A percentile compares a stretch with the other conserved stretches of the same genome.
Evolutionary conservation across 1,284 basidiomycete species (phyloP).

Genomic region (Takashimella tepidaria): DNA sequence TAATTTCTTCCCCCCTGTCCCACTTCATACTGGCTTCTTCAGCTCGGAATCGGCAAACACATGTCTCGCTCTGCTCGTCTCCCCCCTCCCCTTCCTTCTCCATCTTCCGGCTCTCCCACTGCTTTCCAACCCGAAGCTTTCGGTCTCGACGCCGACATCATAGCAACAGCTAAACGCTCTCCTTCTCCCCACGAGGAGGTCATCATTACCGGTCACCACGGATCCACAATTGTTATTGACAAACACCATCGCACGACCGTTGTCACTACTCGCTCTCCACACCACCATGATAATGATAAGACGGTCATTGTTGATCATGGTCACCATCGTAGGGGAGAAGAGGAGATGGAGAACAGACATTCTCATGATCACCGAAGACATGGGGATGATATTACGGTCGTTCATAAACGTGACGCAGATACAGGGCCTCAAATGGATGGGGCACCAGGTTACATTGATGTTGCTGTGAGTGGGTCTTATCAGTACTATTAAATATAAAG

Average conservation of each 20-base stretch:
- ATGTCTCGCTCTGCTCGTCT: slow-evolving; percentile 6
- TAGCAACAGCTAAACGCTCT: neutral
- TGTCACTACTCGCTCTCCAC: slow-evolving; percentile 3
- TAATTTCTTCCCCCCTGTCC: neutral
- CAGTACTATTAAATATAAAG: neutral
- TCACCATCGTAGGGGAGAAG: neutral
- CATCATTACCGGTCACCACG: slow-evolving; percentile 9
- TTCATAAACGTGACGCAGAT: slow-evolving; percentile 4
- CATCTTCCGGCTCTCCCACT: no score
- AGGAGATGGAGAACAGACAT: neutral
- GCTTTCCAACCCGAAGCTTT: no score
- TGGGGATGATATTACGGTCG: slow-evolving; percentile 1
- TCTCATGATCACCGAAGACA: neutral
- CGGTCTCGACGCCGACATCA: slow-evolving; percentile 6
- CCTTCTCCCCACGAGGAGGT: slow-evolving; percentile 9
- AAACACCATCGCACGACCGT: slow-evolving; percentile 7
- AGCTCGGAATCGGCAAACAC: neutral
- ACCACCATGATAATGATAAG: slow-evolving; percentile 7
- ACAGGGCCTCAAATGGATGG: slow-evolving; percentile 20
- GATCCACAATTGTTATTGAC: slow-evolving; percentile 9
- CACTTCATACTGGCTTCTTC: neutral
- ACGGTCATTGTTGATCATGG: slow-evolving; percentile 12
- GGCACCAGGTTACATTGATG: slow-evolving; percentile 37
- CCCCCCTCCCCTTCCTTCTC: neutral
- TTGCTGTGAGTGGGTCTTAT: slow-evolving; percentile 28